Evolutionary conservation across 345 rosid genomes (phyloP).

Genomic region (Salix suchowensis): DNA sequence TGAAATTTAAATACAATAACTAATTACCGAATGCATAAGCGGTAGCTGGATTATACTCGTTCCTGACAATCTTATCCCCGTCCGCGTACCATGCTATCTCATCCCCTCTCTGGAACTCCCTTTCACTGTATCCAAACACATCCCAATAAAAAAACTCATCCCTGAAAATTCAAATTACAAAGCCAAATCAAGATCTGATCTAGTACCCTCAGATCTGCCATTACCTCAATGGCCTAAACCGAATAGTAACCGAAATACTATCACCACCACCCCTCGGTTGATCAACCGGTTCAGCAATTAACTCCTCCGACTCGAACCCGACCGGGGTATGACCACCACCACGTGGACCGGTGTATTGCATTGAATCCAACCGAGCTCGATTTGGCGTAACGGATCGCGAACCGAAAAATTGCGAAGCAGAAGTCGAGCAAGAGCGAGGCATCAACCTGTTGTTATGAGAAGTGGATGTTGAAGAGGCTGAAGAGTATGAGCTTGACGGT

Average conservation of each 20-base stretch:
- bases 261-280: slow-evolving; percentile 76
- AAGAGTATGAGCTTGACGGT: slow-evolving; percentile 73
- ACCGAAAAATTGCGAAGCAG: slow-evolving; percentile 52
- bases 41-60: slow-evolving; percentile 79
- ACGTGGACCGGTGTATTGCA: slow-evolving; percentile 20
- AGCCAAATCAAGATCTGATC: slow-evolving; percentile 48
- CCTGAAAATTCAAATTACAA: slow-evolving; percentile 2
- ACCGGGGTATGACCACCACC: slow-evolving; percentile 42
- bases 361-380: slow-evolving; percentile 60
- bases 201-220: slow-evolving; percentile 45
- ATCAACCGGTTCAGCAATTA: slow-evolving; percentile 27
- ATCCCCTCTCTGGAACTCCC: slow-evolving; percentile 92
- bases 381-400: slow-evolving; percentile 82
- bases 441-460: slow-evolving; percentile 47
- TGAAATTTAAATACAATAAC: neutral
- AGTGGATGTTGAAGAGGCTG: slow-evolving; percentile 74
- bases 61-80: slow-evolving; percentile 85
- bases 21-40: slow-evolving; percentile 83
- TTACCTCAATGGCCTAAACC: slow-evolving; percentile 95
- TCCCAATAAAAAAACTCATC: neutral
- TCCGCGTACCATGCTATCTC: slow-evolving; percentile 97
- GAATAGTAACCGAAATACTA: slow-evolving; percentile 94
- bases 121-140: slow-evolving; percentile 55
- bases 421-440: slow-evolving; percentile 75
- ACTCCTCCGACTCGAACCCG: slow-evolving; percentile 59